Base-by-base conservation (phyloP, 257 asterid genomes). In the Solanum paucissectum region DNA sequence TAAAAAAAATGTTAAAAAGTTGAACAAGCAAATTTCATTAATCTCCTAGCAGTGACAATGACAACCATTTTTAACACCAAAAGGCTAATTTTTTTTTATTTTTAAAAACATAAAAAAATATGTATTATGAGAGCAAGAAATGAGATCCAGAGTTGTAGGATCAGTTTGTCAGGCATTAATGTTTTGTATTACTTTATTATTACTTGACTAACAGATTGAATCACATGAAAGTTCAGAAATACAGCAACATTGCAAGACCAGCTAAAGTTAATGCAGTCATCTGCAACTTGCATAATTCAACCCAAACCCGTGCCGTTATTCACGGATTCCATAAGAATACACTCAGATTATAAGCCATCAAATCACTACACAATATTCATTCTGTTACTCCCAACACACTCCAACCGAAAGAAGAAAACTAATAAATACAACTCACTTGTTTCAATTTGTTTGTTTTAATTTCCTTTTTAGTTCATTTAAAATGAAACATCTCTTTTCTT, bases 141-240 rank as follows among this genome's bases (percentile, higher is more conserved):
- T 85, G 88, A 90, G 92, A 93, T 92, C 93, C 93, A 68, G 62
- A 64, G 87, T 88, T 90, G 76, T 87, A 52, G 32, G 32, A 52
- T 32, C 40, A 32, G 42, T 52, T 87, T 86, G 87, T 69, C 83
- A 77, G 86, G 71, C 91, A 87, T 87, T 87, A 92, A 88, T 89
- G 46, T 52, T 29, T 66, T 87, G 29, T 32, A 74, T 87, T 86
- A 73, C 90, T 90, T 90, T 90, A 91, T 90, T 90, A 91, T 83
- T 49, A 60, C 89, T 85, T 83, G 55, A 90, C 83, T 82, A 84
- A 62, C 77, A 69, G 86, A 86, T 91, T 62, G 94, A 90, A 91
- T 94, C 98, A 95, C 97, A 95, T 92, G 97, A 92, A 92, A 95
- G 95, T 90, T 92, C 64, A 91, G 88, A 89, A 82, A 82, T 82